phyloP scores from a whole-genome alignment of 2,329 filamentous ascomycete species.

The Diaporthe sp. region DNA sequence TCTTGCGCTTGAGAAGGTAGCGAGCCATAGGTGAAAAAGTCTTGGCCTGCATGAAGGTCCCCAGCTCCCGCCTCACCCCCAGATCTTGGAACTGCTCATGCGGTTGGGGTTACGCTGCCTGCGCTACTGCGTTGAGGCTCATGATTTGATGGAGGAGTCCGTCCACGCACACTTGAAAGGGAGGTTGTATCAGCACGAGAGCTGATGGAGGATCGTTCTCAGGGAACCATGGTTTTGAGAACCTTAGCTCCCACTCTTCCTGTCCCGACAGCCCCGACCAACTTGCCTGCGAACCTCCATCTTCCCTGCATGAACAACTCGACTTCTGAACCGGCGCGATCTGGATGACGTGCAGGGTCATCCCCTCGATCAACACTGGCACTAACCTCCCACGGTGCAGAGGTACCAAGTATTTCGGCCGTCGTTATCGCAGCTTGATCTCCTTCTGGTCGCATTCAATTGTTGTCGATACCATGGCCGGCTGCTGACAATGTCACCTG shows the following conservation, averaged over 20 bases:
- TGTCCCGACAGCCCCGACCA: neutral
- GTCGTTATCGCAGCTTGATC: neutral
- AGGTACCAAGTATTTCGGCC: neutral
- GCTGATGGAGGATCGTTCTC: neutral
- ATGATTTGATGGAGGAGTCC: neutral
- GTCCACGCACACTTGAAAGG: too few species aligned
- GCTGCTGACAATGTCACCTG: neutral
- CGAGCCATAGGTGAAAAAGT: neutral
- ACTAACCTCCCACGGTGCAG: neutral
- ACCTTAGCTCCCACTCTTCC: neutral
- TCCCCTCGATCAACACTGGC: neutral
- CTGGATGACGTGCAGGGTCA: neutral
- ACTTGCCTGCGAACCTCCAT: neutral
- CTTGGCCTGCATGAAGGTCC: neutral
- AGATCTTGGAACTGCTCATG: neutral
- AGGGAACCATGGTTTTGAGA: too few species aligned
- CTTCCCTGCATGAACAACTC: neutral
- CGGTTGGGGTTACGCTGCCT: slow-evolving; percentile 1
- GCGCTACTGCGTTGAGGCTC: neutral
- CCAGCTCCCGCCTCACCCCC: neutral
- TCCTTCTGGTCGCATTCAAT: neutral
- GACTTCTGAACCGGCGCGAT: neutral
- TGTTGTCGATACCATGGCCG: neutral
- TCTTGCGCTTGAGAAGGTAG: neutral
- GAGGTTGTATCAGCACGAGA: neutral